Evolutionary conservation across 441 rosid genomes (phyloP).

Genomic region (Populus tomentosa): DNA sequence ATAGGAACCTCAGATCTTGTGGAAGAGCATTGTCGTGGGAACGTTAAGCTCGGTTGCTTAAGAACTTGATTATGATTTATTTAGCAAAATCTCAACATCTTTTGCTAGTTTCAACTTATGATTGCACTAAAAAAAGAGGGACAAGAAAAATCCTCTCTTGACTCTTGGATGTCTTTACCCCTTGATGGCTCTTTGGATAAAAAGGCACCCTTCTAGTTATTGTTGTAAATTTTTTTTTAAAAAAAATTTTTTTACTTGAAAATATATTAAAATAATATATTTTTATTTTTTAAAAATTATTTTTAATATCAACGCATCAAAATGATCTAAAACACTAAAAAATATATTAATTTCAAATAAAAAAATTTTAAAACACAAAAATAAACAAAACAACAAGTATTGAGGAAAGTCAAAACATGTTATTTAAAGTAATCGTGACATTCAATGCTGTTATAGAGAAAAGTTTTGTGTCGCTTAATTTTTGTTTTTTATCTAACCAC

Average conservation of each 20-base stretch:
- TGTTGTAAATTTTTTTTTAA: not conserved
- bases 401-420: not conserved
- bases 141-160: not conserved
- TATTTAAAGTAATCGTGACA: slow-evolving; percentile 5
- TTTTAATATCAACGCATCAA: too few relatives aligned
- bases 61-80: not conserved
- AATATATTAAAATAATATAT: too few relatives aligned
- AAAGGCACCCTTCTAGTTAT: not conserved
- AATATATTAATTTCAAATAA: too few relatives aligned
- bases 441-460: not conserved
- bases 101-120: not conserved
- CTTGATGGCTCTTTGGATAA: not conserved
- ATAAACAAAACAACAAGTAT: too few relatives aligned
- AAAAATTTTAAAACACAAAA: too few relatives aligned
- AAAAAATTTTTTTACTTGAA: too few relatives aligned
- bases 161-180: not conserved
- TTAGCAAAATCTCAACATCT: not conserved
- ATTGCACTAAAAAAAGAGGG: not conserved
- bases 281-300: too few relatives aligned
- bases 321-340: too few relatives aligned
- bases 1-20: not conserved
- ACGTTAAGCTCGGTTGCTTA: not conserved
- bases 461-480: too few relatives aligned
- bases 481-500: too few relatives aligned
- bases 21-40: not conserved